Evolutionary conservation across 805 yeast species (phyloP).

Genomic region (Candida koratica): DNA sequence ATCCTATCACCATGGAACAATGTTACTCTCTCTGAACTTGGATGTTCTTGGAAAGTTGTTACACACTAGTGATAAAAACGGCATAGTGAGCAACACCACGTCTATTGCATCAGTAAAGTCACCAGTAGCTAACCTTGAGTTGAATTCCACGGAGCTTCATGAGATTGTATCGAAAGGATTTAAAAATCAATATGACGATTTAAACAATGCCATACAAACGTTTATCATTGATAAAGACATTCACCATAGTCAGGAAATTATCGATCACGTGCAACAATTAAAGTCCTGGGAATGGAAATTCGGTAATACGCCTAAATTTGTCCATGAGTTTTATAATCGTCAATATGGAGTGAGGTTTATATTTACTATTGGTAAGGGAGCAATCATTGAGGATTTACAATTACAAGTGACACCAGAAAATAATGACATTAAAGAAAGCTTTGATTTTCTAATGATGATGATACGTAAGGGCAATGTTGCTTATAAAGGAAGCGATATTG

Average conservation of each 20-base stretch:
- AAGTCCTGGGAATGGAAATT: conserved; percentile 69
- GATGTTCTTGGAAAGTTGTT: conserved; percentile 57
- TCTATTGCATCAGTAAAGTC: conserved; percentile 75
- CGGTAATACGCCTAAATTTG: conserved; percentile 74
- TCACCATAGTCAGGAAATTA: conserved; percentile 37
- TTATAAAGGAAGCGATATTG: conserved; percentile 42
- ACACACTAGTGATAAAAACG: conserved; percentile 40
- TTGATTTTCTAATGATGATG: conserved; percentile 30
- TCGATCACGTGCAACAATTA: conserved; percentile 38
- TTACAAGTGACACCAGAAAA: conserved; percentile 13
- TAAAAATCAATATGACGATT: conserved; percentile 30
- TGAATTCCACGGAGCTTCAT: conserved; percentile 45
- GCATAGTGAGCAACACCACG: conserved; percentile 44
- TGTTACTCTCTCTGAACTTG: conserved; percentile 70
- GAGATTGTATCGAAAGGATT: conserved; percentile 42
- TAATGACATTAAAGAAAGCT: conserved; percentile 21
- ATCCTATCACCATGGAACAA: conserved; percentile 94
- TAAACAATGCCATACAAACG: conserved; percentile 24
- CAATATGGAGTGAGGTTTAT: conserved; percentile 29
- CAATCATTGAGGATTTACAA: conserved; percentile 23
- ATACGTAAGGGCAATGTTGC: conserved; percentile 19
- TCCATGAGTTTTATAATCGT: conserved; percentile 43
- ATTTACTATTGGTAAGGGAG: conserved; percentile 47
- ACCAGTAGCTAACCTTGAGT: conserved; percentile 63
- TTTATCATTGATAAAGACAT: conserved; percentile 24